These are phyloP conservation scores for Gaertneriomyces sp. DNA, from an alignment of 192 early-diverging fungal genomes.

Conservation along the genomic window DNA sequence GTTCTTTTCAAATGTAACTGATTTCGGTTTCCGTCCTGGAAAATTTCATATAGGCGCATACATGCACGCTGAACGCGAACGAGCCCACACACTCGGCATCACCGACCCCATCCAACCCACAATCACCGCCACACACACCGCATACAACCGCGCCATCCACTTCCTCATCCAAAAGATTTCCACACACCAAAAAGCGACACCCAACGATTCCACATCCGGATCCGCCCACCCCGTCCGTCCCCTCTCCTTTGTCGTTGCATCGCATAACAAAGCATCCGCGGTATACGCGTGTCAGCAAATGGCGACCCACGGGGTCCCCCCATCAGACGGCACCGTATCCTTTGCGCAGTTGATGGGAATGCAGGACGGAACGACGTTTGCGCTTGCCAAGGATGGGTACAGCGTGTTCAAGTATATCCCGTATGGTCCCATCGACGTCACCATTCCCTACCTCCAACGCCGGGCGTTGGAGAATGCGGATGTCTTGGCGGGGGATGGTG, in stretches of 20 bases:
- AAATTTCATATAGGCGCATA: constrained; percentile 47
- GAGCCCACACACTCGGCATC: constrained; percentile 65
- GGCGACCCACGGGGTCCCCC: constrained; percentile 53
- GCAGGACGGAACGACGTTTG: constrained; percentile 86
- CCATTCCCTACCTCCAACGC: constrained; percentile 89
- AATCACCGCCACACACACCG: constrained; percentile 74
- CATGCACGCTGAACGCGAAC: constrained; percentile 70
- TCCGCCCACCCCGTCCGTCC: constrained; percentile 39
- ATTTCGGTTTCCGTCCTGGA: too few relatives aligned
- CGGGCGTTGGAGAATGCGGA: constrained; percentile 92
- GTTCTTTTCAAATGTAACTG: too few relatives aligned
- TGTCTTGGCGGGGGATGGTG: constrained; percentile 55
- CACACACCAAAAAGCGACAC: neutral
- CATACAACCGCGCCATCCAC: constrained; percentile 75
- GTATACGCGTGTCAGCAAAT: constrained; percentile 58
- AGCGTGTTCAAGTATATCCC: constrained; percentile 90
- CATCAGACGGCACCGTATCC: constrained; percentile 61
- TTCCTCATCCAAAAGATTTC: constrained; percentile 63
- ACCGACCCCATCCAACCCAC: constrained; percentile 77
- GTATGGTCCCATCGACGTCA: constrained; percentile 84
- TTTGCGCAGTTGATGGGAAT: constrained; percentile 96
- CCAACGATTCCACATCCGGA: neutral
- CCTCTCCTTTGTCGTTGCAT: constrained; percentile 78
- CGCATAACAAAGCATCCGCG: constrained; percentile 84
- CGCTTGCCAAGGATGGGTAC: constrained; percentile 70